Evolutionary conservation across 2,329 filamentous ascomycete species (phyloP), one percentile per base, ranked within the genome.

Genomic region (Phoma sp.): DNA sequence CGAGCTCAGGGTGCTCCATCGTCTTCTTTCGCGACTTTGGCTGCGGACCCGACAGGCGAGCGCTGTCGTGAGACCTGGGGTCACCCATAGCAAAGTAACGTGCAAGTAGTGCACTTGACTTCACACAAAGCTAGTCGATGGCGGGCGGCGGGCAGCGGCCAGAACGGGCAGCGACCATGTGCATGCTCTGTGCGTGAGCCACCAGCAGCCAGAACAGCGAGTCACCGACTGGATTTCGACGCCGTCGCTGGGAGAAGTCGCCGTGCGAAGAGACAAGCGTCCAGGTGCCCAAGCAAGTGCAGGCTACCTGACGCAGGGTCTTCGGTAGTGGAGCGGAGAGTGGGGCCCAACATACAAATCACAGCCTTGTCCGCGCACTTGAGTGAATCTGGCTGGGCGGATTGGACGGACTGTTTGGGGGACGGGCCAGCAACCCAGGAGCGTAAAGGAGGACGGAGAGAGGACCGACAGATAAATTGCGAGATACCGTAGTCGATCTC

Each of bases 1-100:
- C 63, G 36, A 69, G 51, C 22, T 66, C 69, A 3, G 58, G 52
- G 21, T 69, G 63, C 40, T 69, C 65, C 63, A 69, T 71, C 17
- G 45, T 57, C 27, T 63, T 57, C 50, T 57, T 55, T 50, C 58
- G 47, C 25, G 52, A 32, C 29, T 55, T 55, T 10, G 41, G 32
- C 27, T 38, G 31, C 12, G 46, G 37, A 41, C 46, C 52, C 24
- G 52, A 46, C n/a, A 46, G 52, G n/a, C 52, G 52, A 41, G 52
- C 52, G 32, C 33, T 48, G 33, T 55, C 52, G 31, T 41, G 40
- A 35, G 52, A 36, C 44, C 39, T 44, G 51, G 51, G 45, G 51
- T 45, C 51, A 19, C 32, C 47, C 52, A 55, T 55, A 3, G 36
- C 47, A 38, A 43, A 37, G 46, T 46, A 24, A 24, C 4, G 22